phyloP scores from a whole-genome alignment of 441 rosid species.

The Pelargonium myrrhifolium region DNA sequence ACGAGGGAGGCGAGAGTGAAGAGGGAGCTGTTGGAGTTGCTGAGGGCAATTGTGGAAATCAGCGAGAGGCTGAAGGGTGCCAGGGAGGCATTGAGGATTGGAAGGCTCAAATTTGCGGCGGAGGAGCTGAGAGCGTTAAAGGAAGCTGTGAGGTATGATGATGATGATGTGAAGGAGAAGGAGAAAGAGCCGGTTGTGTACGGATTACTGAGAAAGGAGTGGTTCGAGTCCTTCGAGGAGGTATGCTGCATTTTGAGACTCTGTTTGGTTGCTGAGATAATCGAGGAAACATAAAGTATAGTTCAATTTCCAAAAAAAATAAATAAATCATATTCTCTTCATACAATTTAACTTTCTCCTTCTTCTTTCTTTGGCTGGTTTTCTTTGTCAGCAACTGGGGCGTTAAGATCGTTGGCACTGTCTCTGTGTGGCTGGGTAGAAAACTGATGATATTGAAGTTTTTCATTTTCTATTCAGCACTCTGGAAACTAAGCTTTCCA shows the following conservation, averaged over 20 bases:
- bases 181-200: slow-evolving; percentile 67
- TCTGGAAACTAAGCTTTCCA: background rate
- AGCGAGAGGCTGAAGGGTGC: slow-evolving; percentile 56
- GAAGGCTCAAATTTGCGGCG: slow-evolving; percentile 59
- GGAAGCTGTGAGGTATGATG: slow-evolving; percentile 54
- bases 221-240: slow-evolving; percentile 80
- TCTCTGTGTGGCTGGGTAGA: too few relatives aligned
- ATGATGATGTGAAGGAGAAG: slow-evolving; percentile 31
- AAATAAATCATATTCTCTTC: too few relatives aligned
- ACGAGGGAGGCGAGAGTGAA: slow-evolving; percentile 50
- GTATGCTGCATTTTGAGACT: slow-evolving; percentile 22
- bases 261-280: slow-evolving; percentile 22
- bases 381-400: background rate
- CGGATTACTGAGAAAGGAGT: slow-evolving; percentile 59
- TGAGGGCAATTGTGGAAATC: slow-evolving; percentile 50
- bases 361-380: background rate
- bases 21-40: slow-evolving; percentile 54
- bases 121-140: slow-evolving; percentile 65
- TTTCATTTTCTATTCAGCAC: too few relatives aligned
- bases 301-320: background rate
- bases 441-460: too few relatives aligned
- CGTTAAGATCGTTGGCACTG: background rate
- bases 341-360: too few relatives aligned
- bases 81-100: slow-evolving; percentile 47
- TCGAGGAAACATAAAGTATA: slow-evolving; percentile 8